Percentiles rank a stretch among this genome's conserved stretches.
Conservation (phyloP, 2,329 filamentous ascomycete genomes). For the Fusarium sp. region DNA sequence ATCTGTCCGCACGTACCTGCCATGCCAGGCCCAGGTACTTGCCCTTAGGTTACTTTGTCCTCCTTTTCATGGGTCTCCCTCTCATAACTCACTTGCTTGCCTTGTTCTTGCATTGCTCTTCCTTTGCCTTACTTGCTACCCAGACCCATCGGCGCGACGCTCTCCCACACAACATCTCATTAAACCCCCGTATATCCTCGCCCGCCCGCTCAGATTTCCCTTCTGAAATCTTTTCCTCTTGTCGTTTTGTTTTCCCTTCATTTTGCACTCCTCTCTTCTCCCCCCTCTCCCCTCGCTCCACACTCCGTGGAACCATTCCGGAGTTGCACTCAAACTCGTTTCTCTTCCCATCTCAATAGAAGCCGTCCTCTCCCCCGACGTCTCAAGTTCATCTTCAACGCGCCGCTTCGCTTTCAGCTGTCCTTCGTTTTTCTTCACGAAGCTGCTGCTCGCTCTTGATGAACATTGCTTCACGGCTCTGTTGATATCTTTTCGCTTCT, state of each 20-base stretch:
- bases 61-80: slow-evolving; percentile 35
- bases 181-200: slow-evolving; percentile 52
- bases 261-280: slow-evolving; percentile 45
- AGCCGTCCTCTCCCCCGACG: slow-evolving; percentile 40
- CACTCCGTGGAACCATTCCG: slow-evolving; percentile 51
- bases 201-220: slow-evolving; percentile 42
- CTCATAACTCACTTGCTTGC: slow-evolving; percentile 27
- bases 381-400: slow-evolving; percentile 42
- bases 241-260: slow-evolving; percentile 50
- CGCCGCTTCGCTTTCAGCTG: slow-evolving; percentile 45
- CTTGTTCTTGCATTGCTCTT: slow-evolving; percentile 1
- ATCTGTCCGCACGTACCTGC: slow-evolving; percentile 24
- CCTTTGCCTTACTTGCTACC: slow-evolving; percentile 20
- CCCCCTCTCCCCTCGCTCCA: slow-evolving; percentile 47
- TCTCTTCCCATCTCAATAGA: slow-evolving; percentile 46
- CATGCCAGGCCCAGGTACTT: slow-evolving; percentile 25
- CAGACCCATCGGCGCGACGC: slow-evolving; percentile 36
- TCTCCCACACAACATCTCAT: slow-evolving; percentile 48
- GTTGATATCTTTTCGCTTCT: slow-evolving; percentile 48
- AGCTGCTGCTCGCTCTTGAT: slow-evolving; percentile 45
- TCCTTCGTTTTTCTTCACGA: slow-evolving; percentile 47
- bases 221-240: slow-evolving; percentile 49
- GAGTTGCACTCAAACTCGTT: slow-evolving; percentile 46
- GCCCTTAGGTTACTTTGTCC: slow-evolving; percentile 44
- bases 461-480: slow-evolving; percentile 44